Conservation (phyloP, 495 filamentous ascomycete species). For the Halenospora varia region DNA sequence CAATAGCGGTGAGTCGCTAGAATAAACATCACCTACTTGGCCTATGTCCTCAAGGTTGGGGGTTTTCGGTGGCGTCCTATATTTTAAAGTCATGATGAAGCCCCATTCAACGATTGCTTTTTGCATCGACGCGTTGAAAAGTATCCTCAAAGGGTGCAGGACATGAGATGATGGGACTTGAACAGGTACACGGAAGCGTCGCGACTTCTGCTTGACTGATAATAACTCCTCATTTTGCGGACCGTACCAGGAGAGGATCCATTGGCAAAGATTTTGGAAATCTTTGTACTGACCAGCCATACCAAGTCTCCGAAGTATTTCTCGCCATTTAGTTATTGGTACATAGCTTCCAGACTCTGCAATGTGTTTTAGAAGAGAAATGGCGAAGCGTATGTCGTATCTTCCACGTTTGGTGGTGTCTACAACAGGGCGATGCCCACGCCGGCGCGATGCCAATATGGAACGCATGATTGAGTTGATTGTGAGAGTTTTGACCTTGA, state of each 20-base stretch:
- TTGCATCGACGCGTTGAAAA: constrained; percentile 45
- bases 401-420: constrained; percentile 2
- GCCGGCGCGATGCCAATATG: constrained; percentile 8
- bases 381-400: constrained; percentile 24
- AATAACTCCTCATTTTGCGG: constrained; percentile 15
- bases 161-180: constrained; percentile 18
- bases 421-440: constrained; percentile 2
- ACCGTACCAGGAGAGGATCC: constrained; percentile 20
- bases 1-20: background rate
- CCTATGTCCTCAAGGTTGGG: constrained; percentile 2
- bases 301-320: constrained; percentile 45
- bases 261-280: constrained; percentile 31
- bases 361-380: constrained; percentile 30
- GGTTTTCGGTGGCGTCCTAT: constrained; percentile 7
- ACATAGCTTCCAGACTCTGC: constrained; percentile 31
- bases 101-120: constrained; percentile 56
- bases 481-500: constrained; percentile 7
- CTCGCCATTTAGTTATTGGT: constrained; percentile 36
- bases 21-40: background rate
- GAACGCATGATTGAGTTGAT: constrained; percentile 8
- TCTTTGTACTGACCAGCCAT: constrained; percentile 40
- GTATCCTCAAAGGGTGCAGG: constrained; percentile 30
- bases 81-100: constrained; percentile 39
- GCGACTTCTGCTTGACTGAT: background rate
- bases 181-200: constrained; percentile 3